Evolutionary conservation across 1,284 basidiomycete species (phyloP).

Genomic region (Moniliophthora roreri): DNA sequence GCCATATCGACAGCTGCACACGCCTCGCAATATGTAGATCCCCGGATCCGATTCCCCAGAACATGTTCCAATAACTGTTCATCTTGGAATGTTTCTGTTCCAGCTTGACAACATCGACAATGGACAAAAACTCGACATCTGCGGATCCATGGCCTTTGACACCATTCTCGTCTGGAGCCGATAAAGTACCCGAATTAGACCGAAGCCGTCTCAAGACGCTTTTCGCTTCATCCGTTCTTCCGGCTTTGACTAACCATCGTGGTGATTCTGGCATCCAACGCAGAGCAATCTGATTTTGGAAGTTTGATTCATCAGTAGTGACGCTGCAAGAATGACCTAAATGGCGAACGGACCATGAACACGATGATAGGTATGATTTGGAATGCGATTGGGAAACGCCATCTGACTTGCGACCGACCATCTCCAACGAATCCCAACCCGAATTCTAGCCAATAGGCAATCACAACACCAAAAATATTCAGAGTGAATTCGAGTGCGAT

Average conservation of each 20-base stretch:
- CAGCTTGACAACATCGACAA: constrained; percentile 39
- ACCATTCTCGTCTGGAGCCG: constrained; percentile 7
- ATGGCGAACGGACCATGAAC: constrained; percentile 36
- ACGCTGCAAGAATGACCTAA: neutral
- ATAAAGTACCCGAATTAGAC: neutral
- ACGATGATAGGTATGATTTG: constrained; percentile 45
- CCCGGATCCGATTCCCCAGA: constrained; percentile 40
- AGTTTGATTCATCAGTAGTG: neutral
- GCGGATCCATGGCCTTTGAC: constrained; percentile 15
- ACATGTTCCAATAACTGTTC: constrained; percentile 47
- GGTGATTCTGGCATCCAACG: constrained; percentile 52
- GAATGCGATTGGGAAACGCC: constrained; percentile 47
- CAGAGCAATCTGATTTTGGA: constrained; percentile 20
- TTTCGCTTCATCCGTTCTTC: constrained; percentile 45
- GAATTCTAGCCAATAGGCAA: constrained; percentile 57
- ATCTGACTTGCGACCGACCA: constrained; percentile 30
- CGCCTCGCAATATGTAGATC: constrained; percentile 45
- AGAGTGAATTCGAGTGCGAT: constrained; percentile 35
- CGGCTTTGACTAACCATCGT: constrained; percentile 55
- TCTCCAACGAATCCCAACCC: constrained; percentile 48
- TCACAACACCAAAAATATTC: constrained; percentile 53
- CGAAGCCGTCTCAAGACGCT: constrained; percentile 31
- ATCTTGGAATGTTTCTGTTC: constrained; percentile 42
- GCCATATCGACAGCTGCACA: constrained; percentile 48
- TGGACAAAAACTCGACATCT: constrained; percentile 37